Percentiles rank a stretch among this genome's conserved stretches.
phyloP scores from a whole-genome alignment of 1,284 basidiomycete genomes.

The Tilletia walkeri region DNA sequence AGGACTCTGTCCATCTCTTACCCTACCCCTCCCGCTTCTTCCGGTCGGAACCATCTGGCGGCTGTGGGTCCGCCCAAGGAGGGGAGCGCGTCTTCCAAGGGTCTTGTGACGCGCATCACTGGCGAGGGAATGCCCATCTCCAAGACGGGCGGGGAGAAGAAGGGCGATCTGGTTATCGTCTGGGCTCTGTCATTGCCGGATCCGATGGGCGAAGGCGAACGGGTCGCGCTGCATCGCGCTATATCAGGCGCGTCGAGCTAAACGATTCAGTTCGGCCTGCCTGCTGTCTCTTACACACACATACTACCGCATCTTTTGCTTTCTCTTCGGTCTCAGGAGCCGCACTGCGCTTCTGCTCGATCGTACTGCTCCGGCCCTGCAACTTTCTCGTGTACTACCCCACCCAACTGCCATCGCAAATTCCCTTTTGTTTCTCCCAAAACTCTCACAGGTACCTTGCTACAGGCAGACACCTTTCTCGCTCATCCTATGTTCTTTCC shows the following conservation, averaged over 20 bases:
- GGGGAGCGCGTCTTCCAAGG: conserved; percentile 18
- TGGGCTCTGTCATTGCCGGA: conserved; percentile 52
- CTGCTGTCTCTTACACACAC: no score
- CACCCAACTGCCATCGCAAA: no score
- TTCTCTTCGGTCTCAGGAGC: no score
- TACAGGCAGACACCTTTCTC: no score
- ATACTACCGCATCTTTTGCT: no score
- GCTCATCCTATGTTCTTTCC: no score
- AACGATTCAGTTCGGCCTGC: no score
- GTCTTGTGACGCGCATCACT: conserved; percentile 48
- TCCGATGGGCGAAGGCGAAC: conserved; percentile 36
- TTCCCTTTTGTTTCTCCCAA: no score
- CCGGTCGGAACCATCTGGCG: conserved; percentile 37
- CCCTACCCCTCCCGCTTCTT: conserved; percentile 29
- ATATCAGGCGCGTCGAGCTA: conserved; percentile 18
- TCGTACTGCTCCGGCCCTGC: no score
- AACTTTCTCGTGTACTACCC: no score
- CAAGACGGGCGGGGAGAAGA: conserved; percentile 44
- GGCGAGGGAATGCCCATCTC: conserved; percentile 54
- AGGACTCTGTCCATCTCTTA: conserved; percentile 45
- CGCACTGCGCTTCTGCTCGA: no score
- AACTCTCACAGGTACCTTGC: no score
- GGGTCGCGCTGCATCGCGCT: conserved; percentile 36
- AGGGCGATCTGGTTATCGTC: conserved; percentile 51
- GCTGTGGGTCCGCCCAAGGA: conserved; percentile 20